Evolutionary conservation across 768 basidiomycete species (phyloP).

Genomic region (Fomitopsis serialis): DNA sequence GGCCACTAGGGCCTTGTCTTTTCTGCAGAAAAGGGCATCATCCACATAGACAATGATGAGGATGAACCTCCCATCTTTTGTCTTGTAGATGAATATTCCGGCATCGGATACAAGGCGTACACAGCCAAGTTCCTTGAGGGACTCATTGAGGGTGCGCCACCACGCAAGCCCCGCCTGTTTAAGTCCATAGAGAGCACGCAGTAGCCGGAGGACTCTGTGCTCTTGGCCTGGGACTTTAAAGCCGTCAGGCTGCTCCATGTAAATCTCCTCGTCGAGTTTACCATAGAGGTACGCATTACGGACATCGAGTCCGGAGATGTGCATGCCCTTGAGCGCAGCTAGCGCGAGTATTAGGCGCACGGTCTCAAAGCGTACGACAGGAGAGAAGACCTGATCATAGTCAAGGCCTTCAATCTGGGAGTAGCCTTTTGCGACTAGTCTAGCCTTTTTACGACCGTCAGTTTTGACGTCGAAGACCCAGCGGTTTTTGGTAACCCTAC

Average conservation of each 20-base stretch:
- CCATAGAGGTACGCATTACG: slow-evolving; percentile 24
- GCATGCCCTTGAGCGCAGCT: slow-evolving; percentile 16
- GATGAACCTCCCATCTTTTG: slow-evolving; percentile 10
- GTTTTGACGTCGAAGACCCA: slow-evolving; percentile 26
- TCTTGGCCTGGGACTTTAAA: slow-evolving; percentile 12
- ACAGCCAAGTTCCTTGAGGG: slow-evolving; percentile 22
- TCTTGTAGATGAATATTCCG: slow-evolving; percentile 18
- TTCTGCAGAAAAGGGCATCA: slow-evolving; percentile 13
- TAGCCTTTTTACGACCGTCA: slow-evolving; percentile 17
- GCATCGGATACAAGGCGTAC: slow-evolving; percentile 17
- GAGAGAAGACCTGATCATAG: slow-evolving; percentile 24
- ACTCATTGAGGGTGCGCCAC: slow-evolving; percentile 15
- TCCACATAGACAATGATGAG: slow-evolving; percentile 28
- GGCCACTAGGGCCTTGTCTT: not conserved
- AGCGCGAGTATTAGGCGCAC: slow-evolving; percentile 22
- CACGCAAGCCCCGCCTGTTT: slow-evolving; percentile 27
- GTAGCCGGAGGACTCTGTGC: slow-evolving; percentile 17
- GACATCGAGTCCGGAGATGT: slow-evolving; percentile 22
- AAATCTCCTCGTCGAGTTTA: slow-evolving; percentile 22
- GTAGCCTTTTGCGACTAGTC: slow-evolving; percentile 29
- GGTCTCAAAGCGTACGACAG: slow-evolving; percentile 20
- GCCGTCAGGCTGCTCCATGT: slow-evolving; percentile 24
- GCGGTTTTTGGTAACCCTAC: slow-evolving; percentile 18
- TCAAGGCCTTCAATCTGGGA: slow-evolving; percentile 26
- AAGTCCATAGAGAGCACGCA: slow-evolving; percentile 29